Conservation (phyloP, 73 alveolate genomes). For the Tetrahymena borealis region DNA sequence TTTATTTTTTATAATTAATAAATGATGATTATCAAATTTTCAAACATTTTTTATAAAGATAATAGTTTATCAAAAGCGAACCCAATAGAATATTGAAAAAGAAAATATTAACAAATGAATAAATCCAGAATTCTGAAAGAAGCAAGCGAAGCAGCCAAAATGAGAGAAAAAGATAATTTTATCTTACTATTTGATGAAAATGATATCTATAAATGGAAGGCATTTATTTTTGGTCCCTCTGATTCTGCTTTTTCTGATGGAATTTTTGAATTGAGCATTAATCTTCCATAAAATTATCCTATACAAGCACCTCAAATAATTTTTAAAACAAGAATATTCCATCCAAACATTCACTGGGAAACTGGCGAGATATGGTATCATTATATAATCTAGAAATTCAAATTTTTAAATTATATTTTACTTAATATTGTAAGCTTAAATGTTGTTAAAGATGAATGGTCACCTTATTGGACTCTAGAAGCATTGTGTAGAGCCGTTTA, state of each 20-base stretch:
- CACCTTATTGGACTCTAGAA: slow-evolving; percentile 95
- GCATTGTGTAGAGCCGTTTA: slow-evolving; percentile 85
- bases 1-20: no score
- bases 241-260: not conserved
- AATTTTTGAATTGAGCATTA: not conserved
- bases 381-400: no score
- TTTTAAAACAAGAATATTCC: slow-evolving; percentile 85
- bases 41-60: no score
- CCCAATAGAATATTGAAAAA: no score
- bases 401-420: not conserved
- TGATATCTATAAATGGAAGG: not conserved
- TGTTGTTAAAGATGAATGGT: slow-evolving; percentile 83
- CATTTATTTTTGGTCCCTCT: not conserved
- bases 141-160: not conserved
- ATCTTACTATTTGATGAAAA: not conserved
- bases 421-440: slow-evolving; percentile 74
- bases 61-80: no score
- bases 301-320: slow-evolving; percentile 83
- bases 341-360: slow-evolving; percentile 91
- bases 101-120: no score
- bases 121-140: not conserved
- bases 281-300: slow-evolving; percentile 79
- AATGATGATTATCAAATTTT: no score
- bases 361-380: slow-evolving; percentile 69
- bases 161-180: not conserved